These are phyloP conservation scores for Lactarius hatsudake DNA, from an alignment of 768 basidiomycete species.

Conservation along the genomic window DNA sequence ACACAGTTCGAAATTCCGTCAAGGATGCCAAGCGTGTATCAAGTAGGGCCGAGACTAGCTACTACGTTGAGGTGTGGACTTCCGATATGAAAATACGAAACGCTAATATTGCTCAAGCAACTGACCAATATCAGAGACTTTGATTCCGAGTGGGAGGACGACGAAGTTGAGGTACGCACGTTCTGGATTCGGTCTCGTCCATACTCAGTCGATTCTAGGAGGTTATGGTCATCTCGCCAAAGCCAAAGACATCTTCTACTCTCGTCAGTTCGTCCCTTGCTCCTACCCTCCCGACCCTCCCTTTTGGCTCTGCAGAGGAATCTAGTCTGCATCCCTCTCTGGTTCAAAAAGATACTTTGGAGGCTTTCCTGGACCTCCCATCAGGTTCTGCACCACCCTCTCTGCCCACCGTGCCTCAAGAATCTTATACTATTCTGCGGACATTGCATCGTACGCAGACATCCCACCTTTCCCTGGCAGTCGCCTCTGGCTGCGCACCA, in stretches of 20 bases:
- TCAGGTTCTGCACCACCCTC: neutral
- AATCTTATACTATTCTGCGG: conserved; percentile 26
- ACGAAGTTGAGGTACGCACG: conserved; percentile 26
- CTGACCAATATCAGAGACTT: conserved; percentile 26
- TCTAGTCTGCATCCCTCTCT: neutral
- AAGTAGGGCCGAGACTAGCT: conserved; percentile 24
- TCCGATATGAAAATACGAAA: neutral
- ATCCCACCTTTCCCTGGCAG: conserved; percentile 22
- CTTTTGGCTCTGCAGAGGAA: conserved; percentile 4
- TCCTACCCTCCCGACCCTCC: conserved; percentile 10
- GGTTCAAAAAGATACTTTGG: neutral
- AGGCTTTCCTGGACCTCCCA: neutral
- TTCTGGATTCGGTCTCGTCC: neutral
- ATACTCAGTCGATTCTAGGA: conserved; percentile 19
- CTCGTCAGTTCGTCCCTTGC: neutral
- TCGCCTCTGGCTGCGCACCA: conserved; percentile 12
- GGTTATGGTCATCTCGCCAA: conserved; percentile 28
- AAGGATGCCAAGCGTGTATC: conserved; percentile 16
- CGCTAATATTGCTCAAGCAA: conserved; percentile 18
- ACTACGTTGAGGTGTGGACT: conserved; percentile 26
- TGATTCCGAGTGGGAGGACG: conserved; percentile 29
- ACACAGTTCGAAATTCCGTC: conserved; percentile 1
- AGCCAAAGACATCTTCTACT: conserved; percentile 11
- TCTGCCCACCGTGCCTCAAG: neutral
- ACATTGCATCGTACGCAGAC: conserved; percentile 23